These are phyloP conservation scores for Helicocarpus griseus DNA, from an alignment of 2,329 filamentous ascomycete genomes.

Conservation along the genomic window DNA sequence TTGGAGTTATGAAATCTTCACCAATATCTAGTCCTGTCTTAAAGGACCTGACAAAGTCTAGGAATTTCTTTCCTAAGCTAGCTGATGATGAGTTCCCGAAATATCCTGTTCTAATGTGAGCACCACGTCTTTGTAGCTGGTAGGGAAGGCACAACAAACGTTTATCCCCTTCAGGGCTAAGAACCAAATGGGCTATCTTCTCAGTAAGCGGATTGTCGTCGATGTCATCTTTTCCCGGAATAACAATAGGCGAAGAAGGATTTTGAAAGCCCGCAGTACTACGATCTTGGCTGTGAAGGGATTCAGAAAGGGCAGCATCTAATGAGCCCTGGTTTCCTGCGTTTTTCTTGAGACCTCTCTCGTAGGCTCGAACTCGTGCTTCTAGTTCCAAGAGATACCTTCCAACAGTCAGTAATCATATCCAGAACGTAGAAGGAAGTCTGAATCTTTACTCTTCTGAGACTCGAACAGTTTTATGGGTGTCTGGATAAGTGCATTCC, in stretches of 20 bases:
- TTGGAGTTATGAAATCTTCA: slow-evolving; percentile 6
- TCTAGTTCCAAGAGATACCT: slow-evolving; percentile 15
- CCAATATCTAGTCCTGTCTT: slow-evolving; percentile 3
- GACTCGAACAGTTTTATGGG: slow-evolving; percentile 13
- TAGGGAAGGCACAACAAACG: not conserved
- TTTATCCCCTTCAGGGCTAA: slow-evolving; percentile 5
- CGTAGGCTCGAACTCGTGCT: slow-evolving; percentile 13
- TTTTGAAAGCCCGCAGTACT: not conserved
- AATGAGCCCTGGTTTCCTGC: not conserved
- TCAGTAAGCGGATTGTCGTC: slow-evolving; percentile 5
- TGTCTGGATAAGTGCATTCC: slow-evolving; percentile 14
- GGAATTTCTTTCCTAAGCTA: slow-evolving; percentile 15
- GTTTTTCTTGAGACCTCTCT: slow-evolving; percentile 11
- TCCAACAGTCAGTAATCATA: not conserved
- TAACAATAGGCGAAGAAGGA: not conserved
- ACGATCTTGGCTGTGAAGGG: not conserved
- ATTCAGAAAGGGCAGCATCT: not conserved
- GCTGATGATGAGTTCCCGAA: slow-evolving; percentile 19
- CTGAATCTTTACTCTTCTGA: slow-evolving; percentile 11
- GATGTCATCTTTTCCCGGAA: not conserved
- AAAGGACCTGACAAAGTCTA: slow-evolving; percentile 16
- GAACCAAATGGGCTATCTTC: slow-evolving; percentile 5
- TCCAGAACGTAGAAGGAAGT: not conserved
- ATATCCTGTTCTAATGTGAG: slow-evolving; percentile 12
- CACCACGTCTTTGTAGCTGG: slow-evolving; percentile 1